phyloP scores from a whole-genome alignment of 768 basidiomycete species.

The Psilocybe sp. region DNA sequence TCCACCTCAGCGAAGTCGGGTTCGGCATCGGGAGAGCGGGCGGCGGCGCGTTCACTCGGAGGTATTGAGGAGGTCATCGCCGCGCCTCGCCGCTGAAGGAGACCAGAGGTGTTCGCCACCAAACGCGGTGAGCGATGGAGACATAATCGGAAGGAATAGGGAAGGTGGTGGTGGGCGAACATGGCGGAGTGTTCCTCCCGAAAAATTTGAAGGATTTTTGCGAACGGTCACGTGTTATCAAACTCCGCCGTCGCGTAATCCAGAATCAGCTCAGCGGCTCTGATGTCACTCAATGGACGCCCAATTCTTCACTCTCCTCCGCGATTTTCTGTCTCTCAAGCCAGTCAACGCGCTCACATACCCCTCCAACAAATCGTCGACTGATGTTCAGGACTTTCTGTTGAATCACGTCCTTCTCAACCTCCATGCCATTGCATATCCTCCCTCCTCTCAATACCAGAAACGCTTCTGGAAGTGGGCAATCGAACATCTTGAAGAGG shows the following conservation, averaged over 20 bases:
- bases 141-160: constrained; percentile 27
- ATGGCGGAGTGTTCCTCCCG: constrained; percentile 20
- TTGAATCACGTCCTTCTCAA: constrained; percentile 49
- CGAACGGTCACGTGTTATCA: constrained; percentile 26
- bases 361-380: constrained; percentile 35
- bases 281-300: constrained; percentile 16
- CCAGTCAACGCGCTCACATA: constrained; percentile 40
- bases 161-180: constrained; percentile 32
- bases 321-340: constrained; percentile 50
- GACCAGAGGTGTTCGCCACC: constrained; percentile 12
- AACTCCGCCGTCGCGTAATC: constrained; percentile 2
- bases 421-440: constrained; percentile 51
- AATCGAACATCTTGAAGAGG: constrained; percentile 50
- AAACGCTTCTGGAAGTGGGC: constrained; percentile 73
- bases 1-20: constrained; percentile 4
- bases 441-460: constrained; percentile 65
- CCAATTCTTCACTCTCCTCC: constrained; percentile 44
- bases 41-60: constrained; percentile 18
- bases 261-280: background rate
- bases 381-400: constrained; percentile 52
- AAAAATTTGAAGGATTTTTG: constrained; percentile 31
- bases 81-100: constrained; percentile 15
- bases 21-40: constrained; percentile 17
- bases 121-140: constrained; percentile 20
- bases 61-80: constrained; percentile 22